Percentiles rank a stretch among this genome's conserved stretches.
Conservation (phyloP, 1,284 basidiomycete genomes). For the Melanopsichium pennsylvanicum region DNA sequence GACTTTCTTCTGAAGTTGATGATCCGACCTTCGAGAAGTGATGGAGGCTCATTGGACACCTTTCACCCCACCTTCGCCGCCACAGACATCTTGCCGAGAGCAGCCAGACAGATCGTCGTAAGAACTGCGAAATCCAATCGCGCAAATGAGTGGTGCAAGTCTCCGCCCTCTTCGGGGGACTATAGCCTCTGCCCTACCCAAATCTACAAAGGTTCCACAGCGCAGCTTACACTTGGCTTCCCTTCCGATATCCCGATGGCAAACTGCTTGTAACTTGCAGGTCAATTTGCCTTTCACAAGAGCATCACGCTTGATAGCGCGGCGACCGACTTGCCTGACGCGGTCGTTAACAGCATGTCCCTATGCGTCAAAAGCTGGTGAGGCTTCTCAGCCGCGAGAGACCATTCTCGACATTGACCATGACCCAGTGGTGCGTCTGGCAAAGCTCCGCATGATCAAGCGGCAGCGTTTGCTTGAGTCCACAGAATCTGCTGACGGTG, state of each 20-base stretch:
- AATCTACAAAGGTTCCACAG: not conserved
- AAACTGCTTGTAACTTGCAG: no score
- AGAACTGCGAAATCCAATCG: not conserved
- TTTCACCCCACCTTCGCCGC: not conserved
- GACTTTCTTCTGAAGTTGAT: slow-evolving; percentile 31
- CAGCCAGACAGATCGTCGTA: not conserved
- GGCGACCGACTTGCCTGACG: no score
- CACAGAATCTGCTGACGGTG: slow-evolving; percentile 11
- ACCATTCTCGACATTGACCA: slow-evolving; percentile 29
- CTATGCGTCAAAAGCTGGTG: slow-evolving; percentile 8
- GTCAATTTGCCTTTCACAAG: no score
- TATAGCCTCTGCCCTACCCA: not conserved
- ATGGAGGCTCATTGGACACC: not conserved
- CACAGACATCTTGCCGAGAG: not conserved
- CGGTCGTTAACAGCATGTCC: not conserved
- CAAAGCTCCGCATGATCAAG: slow-evolving; percentile 31
- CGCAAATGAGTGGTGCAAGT: not conserved
- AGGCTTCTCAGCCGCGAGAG: not conserved
- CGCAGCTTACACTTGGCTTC: not conserved
- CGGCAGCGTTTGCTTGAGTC: slow-evolving; percentile 29
- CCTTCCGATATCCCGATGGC: not conserved
- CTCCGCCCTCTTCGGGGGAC: slow-evolving; percentile 2
- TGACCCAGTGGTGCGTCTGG: slow-evolving; percentile 34
- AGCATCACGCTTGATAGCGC: no score
- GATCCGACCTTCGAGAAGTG: no score